Base-by-base conservation (phyloP, 1,284 basidiomycete species). In the Ganoderma boninense region DNA sequence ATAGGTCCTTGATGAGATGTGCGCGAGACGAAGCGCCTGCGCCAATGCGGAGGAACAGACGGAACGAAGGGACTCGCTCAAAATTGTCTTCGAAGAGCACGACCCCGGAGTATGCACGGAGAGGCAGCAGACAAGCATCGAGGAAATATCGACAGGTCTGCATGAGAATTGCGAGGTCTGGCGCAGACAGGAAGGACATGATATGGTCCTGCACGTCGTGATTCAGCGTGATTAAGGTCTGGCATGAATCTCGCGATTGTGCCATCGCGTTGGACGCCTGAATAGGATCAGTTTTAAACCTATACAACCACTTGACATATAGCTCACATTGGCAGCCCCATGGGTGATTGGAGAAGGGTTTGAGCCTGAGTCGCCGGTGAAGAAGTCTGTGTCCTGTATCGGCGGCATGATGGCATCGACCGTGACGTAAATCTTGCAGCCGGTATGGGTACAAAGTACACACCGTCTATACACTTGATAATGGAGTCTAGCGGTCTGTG, bases 191-290 rank as follows among this genome's bases (percentile, higher is more conserved):
- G 49, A 65, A 42, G 0, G 18, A n/a, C 14, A 65, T 65, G 52
- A 65, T 57, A 18, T 42, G n/a, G 38, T 8, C 35, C 44, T 65
- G 64, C 10, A 65, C 64, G 52, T 65, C 64, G 20, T 43, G 10
- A 38, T 65, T 65, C 26, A 43, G 35, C n/a, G 52, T 56, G 10
- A 49, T 65, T 29, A 65, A 57, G 54, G 6, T 14, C 5, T 7
- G 23, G 14, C n/a, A 10, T 2, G 46, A 18, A n/a, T n/a, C 2
- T 52, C 13, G n/a, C 11, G 23, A 26, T 52, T 8, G 8, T 7
- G 49, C 4, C n/a, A 4, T 6, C 3, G 26, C 38, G 38, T 38
- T 32, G 54, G 54, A 29, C 6, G 29, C 29, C 54, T 56, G 54
- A 29, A 20, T 11, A 56, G 4, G 16, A 18, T 56, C 4, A 20